Base-by-base conservation (phyloP, 345 rosid species). In the Gynandropsis gynandra region DNA sequence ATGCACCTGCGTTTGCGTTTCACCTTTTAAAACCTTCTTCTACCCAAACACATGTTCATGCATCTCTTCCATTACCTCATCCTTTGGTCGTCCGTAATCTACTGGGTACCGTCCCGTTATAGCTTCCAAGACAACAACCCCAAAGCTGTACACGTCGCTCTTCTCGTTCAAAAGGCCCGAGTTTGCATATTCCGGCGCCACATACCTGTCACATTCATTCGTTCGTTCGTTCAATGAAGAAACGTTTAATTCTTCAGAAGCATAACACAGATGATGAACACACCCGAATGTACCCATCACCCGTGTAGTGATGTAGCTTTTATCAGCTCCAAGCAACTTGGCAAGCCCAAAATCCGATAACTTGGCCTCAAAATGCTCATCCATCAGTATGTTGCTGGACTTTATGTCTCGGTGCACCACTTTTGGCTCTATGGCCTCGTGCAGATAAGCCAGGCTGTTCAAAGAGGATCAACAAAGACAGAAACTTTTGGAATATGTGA, bases 251-350 rank as follows among this genome's bases (percentile, higher is more conserved):
- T 33, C 36, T 33, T 33, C 8, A 24, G 27, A 47, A 44, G 0
- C 50, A 63, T 7, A 48, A 21, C 24, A 15, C 14, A 18, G 13
- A 46, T 44, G 10, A 32, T 37, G 58, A 61, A 71, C 93, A 78
- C 70, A 90, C 95, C 98, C 98, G 34, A 90, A 90, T 35, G 98
- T 90, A 55, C 98, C 96, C 98, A 90, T 90, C 42, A 90, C 96
- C 74, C 96, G 75, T 34, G 98, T 90, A 44, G 95, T 84, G 51
- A 90, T 76, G 42, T 82, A 78, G 65, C 83, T 84, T 63, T 75
- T 79, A 69, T 89, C 98, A 42, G 89, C 88, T 72, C 96, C 96
- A 19, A 90, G 78, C 72, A 90, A 57, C 57, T 90, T 90, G 53
- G 98, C 96, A 61, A 90, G 83, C 43, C 96, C 95, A 47, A 90